phyloP scores from a whole-genome alignment of 2,329 filamentous ascomycete genomes.

The Fusarium ambrosium region DNA sequence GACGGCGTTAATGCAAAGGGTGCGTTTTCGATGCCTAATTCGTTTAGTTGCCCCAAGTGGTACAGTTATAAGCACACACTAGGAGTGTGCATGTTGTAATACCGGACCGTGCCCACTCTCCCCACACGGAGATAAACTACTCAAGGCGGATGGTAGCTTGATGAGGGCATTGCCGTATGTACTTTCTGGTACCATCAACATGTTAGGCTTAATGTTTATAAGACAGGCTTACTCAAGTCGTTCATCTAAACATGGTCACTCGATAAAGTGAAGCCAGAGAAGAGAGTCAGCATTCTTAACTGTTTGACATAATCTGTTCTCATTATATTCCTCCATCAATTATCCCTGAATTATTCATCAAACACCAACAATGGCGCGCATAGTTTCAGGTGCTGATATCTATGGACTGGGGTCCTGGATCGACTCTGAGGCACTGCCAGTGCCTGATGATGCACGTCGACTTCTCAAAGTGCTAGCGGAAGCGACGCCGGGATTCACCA shows the following conservation, averaged over 20 bases:
- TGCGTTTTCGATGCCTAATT: neutral
- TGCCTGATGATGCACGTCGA: neutral
- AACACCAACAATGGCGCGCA: neutral
- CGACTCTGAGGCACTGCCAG: neutral
- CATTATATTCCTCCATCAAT: neutral
- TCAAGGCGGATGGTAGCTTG: neutral
- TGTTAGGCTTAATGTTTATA: neutral
- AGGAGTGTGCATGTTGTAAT: neutral
- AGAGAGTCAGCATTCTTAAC: neutral
- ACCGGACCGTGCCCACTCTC: neutral
- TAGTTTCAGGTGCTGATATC: neutral
- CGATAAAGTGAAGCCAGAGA: neutral
- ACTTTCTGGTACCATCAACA: neutral
- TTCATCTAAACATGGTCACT: neutral
- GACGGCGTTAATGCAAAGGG: neutral
- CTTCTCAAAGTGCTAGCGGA: neutral
- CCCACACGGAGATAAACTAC: neutral
- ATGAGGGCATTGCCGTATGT: neutral
- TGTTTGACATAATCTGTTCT: neutral
- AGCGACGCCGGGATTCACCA: neutral
- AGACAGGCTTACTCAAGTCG: neutral
- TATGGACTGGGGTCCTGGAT: neutral
- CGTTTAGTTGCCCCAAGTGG: neutral
- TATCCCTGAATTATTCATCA: neutral
- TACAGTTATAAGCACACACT: neutral